Conservation (phyloP, 768 basidiomycete genomes). For the Kwoniella botswanensis region DNA sequence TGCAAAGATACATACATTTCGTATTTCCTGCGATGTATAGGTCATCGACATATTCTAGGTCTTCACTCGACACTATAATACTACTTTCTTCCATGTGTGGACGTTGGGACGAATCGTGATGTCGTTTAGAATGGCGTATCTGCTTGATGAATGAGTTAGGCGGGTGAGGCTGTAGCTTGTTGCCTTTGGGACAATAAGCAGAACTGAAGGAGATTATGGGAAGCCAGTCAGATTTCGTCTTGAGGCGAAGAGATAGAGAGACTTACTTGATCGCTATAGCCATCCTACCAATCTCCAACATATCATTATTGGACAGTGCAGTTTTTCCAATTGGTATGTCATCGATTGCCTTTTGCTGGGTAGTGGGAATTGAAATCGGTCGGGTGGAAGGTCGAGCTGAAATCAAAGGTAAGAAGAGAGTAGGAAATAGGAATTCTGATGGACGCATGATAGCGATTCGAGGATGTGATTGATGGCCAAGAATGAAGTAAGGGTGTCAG, state of each 20-base stretch:
- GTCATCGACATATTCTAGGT: slow-evolving; percentile 7
- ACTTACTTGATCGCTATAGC: slow-evolving; percentile 29
- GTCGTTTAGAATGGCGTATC: slow-evolving; percentile 1
- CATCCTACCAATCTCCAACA: slow-evolving; percentile 28
- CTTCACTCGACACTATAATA: slow-evolving; percentile 24
- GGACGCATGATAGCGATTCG: not conserved
- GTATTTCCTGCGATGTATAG: not conserved
- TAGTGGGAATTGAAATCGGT: slow-evolving; percentile 5
- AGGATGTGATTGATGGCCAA: no score
- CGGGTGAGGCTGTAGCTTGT: slow-evolving; percentile 23
- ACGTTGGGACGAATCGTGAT: not conserved
- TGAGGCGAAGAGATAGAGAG: not conserved
- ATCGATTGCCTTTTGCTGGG: not conserved
- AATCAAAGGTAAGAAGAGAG: not conserved
- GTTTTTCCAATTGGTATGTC: slow-evolving; percentile 20
- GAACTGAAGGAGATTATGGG: not conserved
- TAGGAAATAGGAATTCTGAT: not conserved
- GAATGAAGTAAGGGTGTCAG: no score
- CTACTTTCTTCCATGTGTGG: slow-evolving; percentile 9
- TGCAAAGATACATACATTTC: slow-evolving; percentile 14
- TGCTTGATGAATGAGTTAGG: slow-evolving; percentile 2
- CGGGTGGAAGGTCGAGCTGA: not conserved
- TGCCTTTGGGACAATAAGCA: slow-evolving; percentile 21
- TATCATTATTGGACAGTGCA: slow-evolving; percentile 14
- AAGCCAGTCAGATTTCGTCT: no score